A percentile compares a stretch with the other conserved stretches of the same genome.
Evolutionary conservation across 2,329 filamentous ascomycete species (phyloP).

Genomic region (Xylaria polymorpha): DNA sequence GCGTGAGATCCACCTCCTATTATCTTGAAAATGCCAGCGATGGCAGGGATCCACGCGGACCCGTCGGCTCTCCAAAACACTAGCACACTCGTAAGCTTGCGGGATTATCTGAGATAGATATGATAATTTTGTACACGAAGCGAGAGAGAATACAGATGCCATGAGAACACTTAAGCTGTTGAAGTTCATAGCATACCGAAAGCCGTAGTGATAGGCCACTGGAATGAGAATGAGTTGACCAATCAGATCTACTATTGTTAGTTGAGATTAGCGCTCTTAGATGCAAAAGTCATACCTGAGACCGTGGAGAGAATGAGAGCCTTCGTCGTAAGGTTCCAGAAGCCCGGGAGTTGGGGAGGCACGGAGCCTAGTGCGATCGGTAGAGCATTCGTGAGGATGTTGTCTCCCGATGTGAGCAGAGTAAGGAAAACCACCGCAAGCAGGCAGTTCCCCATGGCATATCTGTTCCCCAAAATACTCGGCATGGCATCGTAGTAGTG

Average conservation of each 20-base stretch:
- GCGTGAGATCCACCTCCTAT: conserved; percentile 27
- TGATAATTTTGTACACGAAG: conserved; percentile 12
- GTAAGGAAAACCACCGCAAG: conserved; percentile 9
- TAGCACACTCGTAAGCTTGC: conserved; percentile 2
- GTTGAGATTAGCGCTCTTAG: neutral
- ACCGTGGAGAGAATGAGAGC: conserved; percentile 19
- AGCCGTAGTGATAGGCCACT: conserved; percentile 4
- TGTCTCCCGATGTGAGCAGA: conserved; percentile 29
- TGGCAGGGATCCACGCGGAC: neutral
- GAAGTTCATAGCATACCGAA: conserved; percentile 13
- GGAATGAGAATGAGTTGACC: conserved; percentile 20
- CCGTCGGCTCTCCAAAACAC: conserved; percentile 1
- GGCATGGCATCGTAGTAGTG: neutral
- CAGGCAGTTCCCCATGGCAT: neutral
- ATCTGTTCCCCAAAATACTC: neutral
- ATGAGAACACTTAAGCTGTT: conserved; percentile 21
- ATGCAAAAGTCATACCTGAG: conserved; percentile 10
- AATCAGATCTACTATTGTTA: conserved; percentile 21
- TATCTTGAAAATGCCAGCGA: conserved; percentile 25
- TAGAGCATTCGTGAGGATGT: conserved; percentile 11
- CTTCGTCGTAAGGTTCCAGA: conserved; percentile 24
- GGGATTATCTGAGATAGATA: neutral
- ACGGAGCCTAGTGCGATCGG: conserved; percentile 1
- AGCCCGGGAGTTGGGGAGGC: conserved; percentile 17
- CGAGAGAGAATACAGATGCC: conserved; percentile 12